phyloP scores from a whole-genome alignment of 2,329 filamentous ascomycete genomes.

The Ophiostoma populinum region DNA sequence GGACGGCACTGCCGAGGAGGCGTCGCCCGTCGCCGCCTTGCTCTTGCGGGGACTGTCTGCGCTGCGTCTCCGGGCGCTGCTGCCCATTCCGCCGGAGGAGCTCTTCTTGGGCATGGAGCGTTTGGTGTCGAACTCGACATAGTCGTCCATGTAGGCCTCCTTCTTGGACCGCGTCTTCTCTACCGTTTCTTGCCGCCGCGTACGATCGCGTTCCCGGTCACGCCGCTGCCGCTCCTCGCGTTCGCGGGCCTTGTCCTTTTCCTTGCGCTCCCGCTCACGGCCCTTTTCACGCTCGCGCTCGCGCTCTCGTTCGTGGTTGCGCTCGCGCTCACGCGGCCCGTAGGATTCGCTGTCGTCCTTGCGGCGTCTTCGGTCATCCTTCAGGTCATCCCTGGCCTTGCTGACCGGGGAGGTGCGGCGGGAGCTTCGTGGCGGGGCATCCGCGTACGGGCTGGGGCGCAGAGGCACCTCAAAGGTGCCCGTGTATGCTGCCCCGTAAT shows the following conservation, averaged over 20 bases:
- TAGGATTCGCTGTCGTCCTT: constrained; percentile 17
- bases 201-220: constrained; percentile 13
- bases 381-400: constrained; percentile 13
- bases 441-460: constrained; percentile 25
- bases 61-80: constrained; percentile 16
- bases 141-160: constrained; percentile 14
- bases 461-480: constrained; percentile 23
- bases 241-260: neutral
- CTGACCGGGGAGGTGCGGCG: constrained; percentile 31
- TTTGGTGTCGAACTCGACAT: constrained; percentile 15
- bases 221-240: constrained; percentile 9
- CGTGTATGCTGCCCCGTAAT: constrained; percentile 20
- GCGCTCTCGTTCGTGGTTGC: constrained; percentile 18
- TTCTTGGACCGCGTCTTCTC: constrained; percentile 15
- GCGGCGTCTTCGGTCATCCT: constrained; percentile 16
- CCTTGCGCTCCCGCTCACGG: constrained; percentile 19
- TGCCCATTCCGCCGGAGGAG: constrained; percentile 5
- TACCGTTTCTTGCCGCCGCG: constrained; percentile 15
- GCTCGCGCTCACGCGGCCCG: constrained; percentile 20
- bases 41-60: constrained; percentile 13
- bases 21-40: no score
- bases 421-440: constrained; percentile 8
- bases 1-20: no score
- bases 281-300: constrained; percentile 18
- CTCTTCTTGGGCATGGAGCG: constrained; percentile 13